Base-by-base conservation (phyloP, 2,329 filamentous ascomycete genomes). In the Paracorniculantispora psalliotae region DNA sequence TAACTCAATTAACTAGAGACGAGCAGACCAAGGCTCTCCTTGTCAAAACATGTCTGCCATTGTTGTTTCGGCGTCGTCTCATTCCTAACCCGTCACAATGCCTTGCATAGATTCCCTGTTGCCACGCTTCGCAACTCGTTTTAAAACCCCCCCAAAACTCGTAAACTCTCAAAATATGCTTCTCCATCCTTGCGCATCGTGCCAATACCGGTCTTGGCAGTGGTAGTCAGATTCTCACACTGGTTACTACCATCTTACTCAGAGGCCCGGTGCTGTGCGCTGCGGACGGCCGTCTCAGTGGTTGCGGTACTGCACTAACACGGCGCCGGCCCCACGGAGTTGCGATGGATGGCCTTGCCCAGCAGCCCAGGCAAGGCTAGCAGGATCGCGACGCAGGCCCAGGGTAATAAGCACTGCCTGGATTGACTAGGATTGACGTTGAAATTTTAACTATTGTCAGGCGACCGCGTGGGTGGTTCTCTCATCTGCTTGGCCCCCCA, bases 181-280 rank as follows among this genome's bases (percentile, higher is more conserved):
- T 47, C 43, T 28, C 19, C 28, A 35, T 55, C 41, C 17, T 9
- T 35, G n/a, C n/a, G n/a, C n/a, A n/a, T n/a, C n/a, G n/a, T n/a
- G 39, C 53, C 43, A 48, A 48, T 56, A 21, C 43, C 30, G 28
- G 30, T 28, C 53, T 56, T 56, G 53, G 43, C 30, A 25, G 23
- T n/a, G 23, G 33, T 54, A 48, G 53, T 56, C 53, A 57, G 23
- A 57, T 48, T 57, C 55, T 57, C 55, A 57, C 55, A 46, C 55
- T 43, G 55, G 55, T 57, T 57, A 57, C 55, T 50, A 57, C 55
- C 46, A 35, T 57, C 55, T 57, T 57, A 57, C 55, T 57, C 55
- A 57, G 46, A 57, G 26, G 26, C 35, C 53, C 25, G 53, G 37
- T 44, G 37, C 26, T 33, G 39, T 10, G 39, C 39, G 9, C 51